phyloP scores from a whole-genome alignment of 225 moss, liverwort and hornwort species.

The Takakia lepidozioides region DNA sequence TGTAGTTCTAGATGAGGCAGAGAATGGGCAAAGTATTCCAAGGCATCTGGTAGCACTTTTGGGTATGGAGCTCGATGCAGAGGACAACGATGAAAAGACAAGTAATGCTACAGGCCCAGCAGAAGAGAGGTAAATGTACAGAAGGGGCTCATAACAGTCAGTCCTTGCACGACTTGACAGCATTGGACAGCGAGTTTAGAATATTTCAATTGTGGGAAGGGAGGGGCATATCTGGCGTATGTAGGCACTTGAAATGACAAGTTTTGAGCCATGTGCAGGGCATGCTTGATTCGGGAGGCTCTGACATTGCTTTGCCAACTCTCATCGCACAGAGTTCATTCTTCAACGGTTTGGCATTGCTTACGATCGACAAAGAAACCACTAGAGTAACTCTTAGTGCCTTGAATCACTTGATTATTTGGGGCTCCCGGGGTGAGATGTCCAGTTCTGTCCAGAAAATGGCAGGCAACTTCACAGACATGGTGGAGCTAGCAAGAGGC shows the following conservation, averaged over 20 bases:
- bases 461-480: slow-evolving; percentile 23
- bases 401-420: slow-evolving; percentile 46
- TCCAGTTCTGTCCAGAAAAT: slow-evolving; percentile 9
- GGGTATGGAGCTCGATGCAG: slow-evolving; percentile 51
- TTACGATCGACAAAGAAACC: slow-evolving; percentile 44
- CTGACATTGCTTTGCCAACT: slow-evolving; percentile 61
- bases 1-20: slow-evolving; percentile 2
- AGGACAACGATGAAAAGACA: slow-evolving; percentile 34
- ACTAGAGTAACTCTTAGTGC: slow-evolving; percentile 51
- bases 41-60: slow-evolving; percentile 57
- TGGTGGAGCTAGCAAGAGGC: slow-evolving; percentile 60
- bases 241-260: not conserved
- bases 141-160: not conserved
- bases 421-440: slow-evolving; percentile 32
- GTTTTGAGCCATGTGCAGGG: slow-evolving; percentile 26
- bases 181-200: too few relatives aligned
- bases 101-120: slow-evolving; percentile 12
- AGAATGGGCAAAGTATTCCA: slow-evolving; percentile 39
- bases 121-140: slow-evolving; percentile 53
- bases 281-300: slow-evolving; percentile 61
- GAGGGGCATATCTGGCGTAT: not conserved
- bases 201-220: too few relatives aligned
- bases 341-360: slow-evolving; percentile 50
- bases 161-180: too few relatives aligned
- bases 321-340: slow-evolving; percentile 38